A percentile compares a stretch with the other conserved stretches of the same genome.
phyloP scores from a whole-genome alignment of 2,329 filamentous ascomycete genomes.

The Fusarium secorum region DNA sequence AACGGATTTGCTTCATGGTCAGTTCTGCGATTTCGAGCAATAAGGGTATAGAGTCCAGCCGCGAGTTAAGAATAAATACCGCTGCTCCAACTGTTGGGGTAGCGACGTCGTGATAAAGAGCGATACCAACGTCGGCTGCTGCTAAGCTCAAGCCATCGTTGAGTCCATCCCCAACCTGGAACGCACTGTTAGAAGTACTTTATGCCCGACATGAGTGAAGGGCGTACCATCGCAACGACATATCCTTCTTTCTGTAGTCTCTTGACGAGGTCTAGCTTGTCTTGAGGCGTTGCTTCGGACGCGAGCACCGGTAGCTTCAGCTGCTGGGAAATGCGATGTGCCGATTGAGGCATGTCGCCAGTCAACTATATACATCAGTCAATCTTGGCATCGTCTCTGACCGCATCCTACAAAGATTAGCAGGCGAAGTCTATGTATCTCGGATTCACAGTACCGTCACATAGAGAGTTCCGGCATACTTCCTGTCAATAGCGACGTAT shows the following conservation, averaged over 20 bases:
- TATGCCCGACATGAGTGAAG: no score
- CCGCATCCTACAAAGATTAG: background rate
- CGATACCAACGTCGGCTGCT: background rate
- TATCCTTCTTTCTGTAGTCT: background rate
- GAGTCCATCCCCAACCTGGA: background rate
- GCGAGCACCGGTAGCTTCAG: background rate
- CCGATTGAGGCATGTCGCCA: background rate
- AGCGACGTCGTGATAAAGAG: background rate
- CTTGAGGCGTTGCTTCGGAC: background rate
- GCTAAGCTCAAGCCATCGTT: background rate
- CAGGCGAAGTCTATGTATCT: no score
- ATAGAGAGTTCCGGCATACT: background rate
- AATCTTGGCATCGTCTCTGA: background rate
- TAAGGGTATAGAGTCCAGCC: accelerated
- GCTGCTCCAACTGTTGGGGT: background rate
- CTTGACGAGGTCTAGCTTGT: background rate
- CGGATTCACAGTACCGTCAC: background rate
- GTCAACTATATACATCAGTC: background rate
- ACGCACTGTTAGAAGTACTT: accelerated
- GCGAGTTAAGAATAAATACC: background rate
- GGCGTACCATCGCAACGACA: background rate
- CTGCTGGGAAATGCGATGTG: background rate
- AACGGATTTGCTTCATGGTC: background rate
- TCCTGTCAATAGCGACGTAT: background rate
- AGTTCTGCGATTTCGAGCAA: background rate